Percentiles rank a stretch among this genome's conserved stretches.
These are phyloP conservation scores for Lepidium aucheri DNA, from an alignment of 345 rosid species.

Conservation along the genomic window DNA sequence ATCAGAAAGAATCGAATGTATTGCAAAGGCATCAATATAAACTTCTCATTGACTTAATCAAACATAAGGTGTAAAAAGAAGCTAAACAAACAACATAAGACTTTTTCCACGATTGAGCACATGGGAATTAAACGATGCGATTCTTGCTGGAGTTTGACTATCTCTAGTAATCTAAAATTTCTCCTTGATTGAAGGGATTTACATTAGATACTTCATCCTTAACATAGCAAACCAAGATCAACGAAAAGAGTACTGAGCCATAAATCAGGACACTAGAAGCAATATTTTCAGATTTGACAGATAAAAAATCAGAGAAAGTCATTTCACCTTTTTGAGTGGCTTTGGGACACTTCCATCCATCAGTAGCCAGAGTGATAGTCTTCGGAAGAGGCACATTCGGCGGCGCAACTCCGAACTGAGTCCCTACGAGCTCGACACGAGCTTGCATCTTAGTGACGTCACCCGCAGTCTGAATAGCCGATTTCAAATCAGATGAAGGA, in stretches of 20 bases:
- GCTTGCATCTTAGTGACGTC: slow-evolving; percentile 72
- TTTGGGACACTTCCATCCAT: slow-evolving; percentile 62
- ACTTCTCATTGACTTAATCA: slow-evolving; percentile 11
- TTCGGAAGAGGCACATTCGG: slow-evolving; percentile 69
- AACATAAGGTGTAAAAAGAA: slow-evolving; percentile 1
- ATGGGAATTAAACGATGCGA: slow-evolving; percentile 10
- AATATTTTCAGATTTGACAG: neutral
- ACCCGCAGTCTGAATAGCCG: slow-evolving; percentile 90
- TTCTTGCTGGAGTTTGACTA: slow-evolving; percentile 11
- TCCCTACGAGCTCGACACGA: slow-evolving; percentile 58
- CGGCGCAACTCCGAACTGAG: slow-evolving; percentile 72
- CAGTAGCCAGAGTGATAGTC: slow-evolving; percentile 56
- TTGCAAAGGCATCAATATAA: neutral
- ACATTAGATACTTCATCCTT: neutral
- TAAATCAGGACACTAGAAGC: neutral
- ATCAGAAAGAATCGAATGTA: neutral
- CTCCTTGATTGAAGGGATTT: neutral
- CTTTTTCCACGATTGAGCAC: slow-evolving; percentile 9
- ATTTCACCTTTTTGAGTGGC: slow-evolving; percentile 45
- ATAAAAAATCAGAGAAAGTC: neutral
- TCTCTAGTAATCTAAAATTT: neutral
- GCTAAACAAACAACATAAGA: slow-evolving; percentile 10
- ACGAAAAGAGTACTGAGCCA: neutral
- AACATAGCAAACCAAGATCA: neutral
- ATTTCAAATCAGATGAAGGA: slow-evolving; percentile 67